phyloP scores from a whole-genome alignment of 495 filamentous ascomycete genomes.

The Hypomontagnella monticulosa region DNA sequence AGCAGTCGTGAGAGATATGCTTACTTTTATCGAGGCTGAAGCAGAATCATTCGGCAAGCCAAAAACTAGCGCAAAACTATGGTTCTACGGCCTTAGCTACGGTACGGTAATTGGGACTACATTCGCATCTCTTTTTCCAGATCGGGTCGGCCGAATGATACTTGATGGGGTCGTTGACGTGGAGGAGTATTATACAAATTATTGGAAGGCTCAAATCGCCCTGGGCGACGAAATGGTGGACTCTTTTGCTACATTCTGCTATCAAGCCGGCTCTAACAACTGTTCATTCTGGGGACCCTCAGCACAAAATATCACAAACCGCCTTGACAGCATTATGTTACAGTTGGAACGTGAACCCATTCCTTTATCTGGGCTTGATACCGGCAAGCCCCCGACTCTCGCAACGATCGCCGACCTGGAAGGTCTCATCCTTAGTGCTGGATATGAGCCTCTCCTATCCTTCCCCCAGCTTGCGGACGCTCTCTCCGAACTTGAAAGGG shows the following conservation, averaged over 20 bases:
- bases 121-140: slow-evolving; percentile 53
- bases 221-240: slow-evolving; percentile 27
- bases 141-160: slow-evolving; percentile 47
- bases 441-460: slow-evolving; percentile 25
- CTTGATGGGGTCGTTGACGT: slow-evolving; percentile 51
- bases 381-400: slow-evolving; percentile 52
- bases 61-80: slow-evolving; percentile 39
- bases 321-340: slow-evolving; percentile 49
- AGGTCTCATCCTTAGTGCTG: slow-evolving; percentile 20
- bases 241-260: slow-evolving; percentile 30
- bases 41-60: slow-evolving; percentile 23
- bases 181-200: slow-evolving; percentile 47
- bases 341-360: slow-evolving; percentile 51
- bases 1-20: slow-evolving; percentile 28
- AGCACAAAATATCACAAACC: slow-evolving; percentile 52
- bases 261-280: slow-evolving; percentile 29
- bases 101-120: slow-evolving; percentile 66
- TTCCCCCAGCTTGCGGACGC: slow-evolving; percentile 32
- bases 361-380: slow-evolving; percentile 45
- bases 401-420: slow-evolving; percentile 58
- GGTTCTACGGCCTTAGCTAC: slow-evolving; percentile 68
- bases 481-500: slow-evolving; percentile 30
- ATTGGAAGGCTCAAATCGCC: slow-evolving; percentile 22
- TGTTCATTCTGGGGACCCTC: slow-evolving; percentile 38
- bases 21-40: slow-evolving; percentile 37